Evolutionary conservation across 176 grass and related monocot genomes (phyloP).

Genomic region (Saccharum officinarum): DNA sequence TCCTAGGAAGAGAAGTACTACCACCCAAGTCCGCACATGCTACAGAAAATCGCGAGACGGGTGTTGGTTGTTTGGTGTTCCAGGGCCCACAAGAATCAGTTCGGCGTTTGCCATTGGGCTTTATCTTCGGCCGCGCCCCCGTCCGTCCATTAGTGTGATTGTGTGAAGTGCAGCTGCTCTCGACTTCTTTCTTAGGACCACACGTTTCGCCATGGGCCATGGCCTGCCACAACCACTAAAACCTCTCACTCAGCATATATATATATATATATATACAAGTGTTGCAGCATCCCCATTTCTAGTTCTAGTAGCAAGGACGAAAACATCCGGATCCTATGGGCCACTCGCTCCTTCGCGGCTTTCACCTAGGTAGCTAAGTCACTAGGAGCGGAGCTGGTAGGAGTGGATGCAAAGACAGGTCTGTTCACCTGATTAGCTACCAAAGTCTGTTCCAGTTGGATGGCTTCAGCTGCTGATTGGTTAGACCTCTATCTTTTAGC

Average conservation of each 20-base stretch:
- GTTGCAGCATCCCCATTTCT: not conserved
- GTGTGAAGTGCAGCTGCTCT: not conserved
- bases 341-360: not conserved
- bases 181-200: not conserved
- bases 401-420: not conserved
- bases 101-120: constrained; percentile 27
- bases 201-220: not conserved
- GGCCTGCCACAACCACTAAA: not conserved
- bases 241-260: not conserved
- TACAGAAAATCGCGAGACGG: not conserved
- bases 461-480: not conserved
- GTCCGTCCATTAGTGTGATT: not conserved
- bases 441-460: not conserved
- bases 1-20: not conserved
- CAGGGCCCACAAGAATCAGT: constrained; percentile 31
- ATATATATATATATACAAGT: not conserved
- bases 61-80: not conserved
- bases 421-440: not conserved
- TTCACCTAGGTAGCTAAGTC: not conserved
- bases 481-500: not conserved
- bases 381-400: not conserved
- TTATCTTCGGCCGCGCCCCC: not conserved
- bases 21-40: not conserved
- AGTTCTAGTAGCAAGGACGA: not conserved
- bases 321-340: not conserved